Conservation (phyloP, 129 eudicot genomes). For the Lactuca saligna region DNA sequence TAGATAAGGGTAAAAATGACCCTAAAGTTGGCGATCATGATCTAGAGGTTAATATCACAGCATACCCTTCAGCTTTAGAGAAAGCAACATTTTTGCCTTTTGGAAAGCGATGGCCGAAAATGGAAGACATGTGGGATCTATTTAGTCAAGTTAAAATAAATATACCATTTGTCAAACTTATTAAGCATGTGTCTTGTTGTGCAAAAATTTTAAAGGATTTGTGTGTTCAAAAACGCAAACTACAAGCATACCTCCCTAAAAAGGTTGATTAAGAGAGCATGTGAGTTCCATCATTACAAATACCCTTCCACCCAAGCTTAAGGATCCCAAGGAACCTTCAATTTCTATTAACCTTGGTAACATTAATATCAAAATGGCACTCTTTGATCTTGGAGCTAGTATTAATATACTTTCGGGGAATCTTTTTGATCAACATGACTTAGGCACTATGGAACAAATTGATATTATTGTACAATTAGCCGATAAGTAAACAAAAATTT, state of each 20-base stretch:
- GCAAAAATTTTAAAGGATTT: background rate
- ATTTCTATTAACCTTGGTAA: background rate
- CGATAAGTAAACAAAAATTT: background rate
- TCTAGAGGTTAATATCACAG: too few species aligned
- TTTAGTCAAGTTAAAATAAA: background rate
- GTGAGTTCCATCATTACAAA: background rate
- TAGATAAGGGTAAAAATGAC: too few species aligned
- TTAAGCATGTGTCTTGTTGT: background rate
- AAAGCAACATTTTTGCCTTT: too few species aligned
- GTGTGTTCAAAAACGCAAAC: background rate
- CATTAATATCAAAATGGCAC: background rate
- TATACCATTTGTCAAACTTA: background rate
- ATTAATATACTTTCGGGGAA: background rate
- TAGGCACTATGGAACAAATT: background rate
- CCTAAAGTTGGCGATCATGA: too few species aligned
- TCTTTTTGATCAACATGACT: slow-evolving; percentile 1
- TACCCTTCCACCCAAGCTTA: background rate
- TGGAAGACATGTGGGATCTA: background rate
- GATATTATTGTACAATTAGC: background rate
- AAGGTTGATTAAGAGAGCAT: background rate
- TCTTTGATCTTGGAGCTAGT: background rate
- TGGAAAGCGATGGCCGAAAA: too few species aligned
- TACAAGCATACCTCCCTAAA: background rate
- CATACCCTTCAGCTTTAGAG: too few species aligned
- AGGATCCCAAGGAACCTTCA: background rate